Evolutionary conservation across 768 basidiomycete species (phyloP), one percentile per base, ranked within the genome.

Genomic region (Lactifluus volemus): DNA sequence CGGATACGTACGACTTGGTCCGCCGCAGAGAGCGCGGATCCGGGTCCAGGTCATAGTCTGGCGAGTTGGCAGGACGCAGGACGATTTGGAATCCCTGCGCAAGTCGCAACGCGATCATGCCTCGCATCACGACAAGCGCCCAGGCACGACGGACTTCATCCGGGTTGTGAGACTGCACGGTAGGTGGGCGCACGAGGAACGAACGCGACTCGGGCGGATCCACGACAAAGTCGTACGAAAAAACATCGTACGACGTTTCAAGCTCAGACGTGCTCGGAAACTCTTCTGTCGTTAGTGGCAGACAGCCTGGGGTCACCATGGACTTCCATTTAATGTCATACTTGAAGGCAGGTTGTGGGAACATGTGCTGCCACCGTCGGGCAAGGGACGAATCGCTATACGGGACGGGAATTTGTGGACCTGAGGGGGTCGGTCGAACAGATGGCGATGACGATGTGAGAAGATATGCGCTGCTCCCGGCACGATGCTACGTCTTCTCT

Each of bases 61-160:
- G 61, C 1, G 58, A 55, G 53, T 71, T 11, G 15, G 69, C 64
- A 9, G 82, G 78, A 25, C 79, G 78, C 17, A 94, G 75, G 21
- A 97, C 84, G 67, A 98, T 91, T 70, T 98, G 96, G 73, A 98
- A 98, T 21, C 95, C 95, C 72, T 98, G 93, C 12, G 89, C 85
- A 12, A 98, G 79, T 25, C 96, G 81, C 49, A 97, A 86, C 4
- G 90, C 92, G 1, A 91, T 91, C 89, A 98, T 95, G 38, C 90
- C 92, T 30, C 88, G 83, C 89, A 98, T 92, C 17, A 92, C 86
- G 2, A 79, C 82, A 25, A 89, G 72, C 0, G 88, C 90, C 86
- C 87, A 90, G 5, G 81, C 83, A 25, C 81, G 79, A 6, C 87
- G 81, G 42, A 81, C 68, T 17, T 85, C 82, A 14, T 88, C 87